Percentiles rank a stretch among this genome's conserved stretches.
These are phyloP conservation scores for Sporothrix inflata DNA, from an alignment of 2,329 filamentous ascomycete species.

Conservation along the genomic window DNA sequence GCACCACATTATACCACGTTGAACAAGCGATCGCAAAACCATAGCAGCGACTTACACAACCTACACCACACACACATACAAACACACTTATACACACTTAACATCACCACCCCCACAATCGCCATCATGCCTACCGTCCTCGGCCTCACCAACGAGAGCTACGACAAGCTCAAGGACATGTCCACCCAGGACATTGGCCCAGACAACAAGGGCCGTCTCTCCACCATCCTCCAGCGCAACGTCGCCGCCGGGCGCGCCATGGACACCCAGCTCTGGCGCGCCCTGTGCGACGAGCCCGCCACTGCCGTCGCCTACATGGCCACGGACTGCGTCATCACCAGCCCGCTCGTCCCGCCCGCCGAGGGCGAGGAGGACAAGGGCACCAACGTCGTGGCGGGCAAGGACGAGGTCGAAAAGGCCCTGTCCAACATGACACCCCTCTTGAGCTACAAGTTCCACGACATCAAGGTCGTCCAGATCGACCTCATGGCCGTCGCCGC, in stretches of 20 bases:
- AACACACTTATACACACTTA: too few species aligned
- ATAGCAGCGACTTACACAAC: too few species aligned
- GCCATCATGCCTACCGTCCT: conserved; percentile 41
- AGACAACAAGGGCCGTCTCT: conserved; percentile 40
- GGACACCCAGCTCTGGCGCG: conserved; percentile 46
- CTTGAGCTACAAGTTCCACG: conserved; percentile 42
- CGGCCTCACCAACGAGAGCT: conserved; percentile 40
- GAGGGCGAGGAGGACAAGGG: background rate
- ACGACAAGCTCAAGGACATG: conserved; percentile 24
- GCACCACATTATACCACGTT: background rate
- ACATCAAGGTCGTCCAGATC: conserved; percentile 44
- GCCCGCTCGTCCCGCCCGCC: conserved; percentile 41
- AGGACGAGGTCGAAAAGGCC: conserved; percentile 40
- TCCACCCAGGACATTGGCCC: conserved; percentile 31
- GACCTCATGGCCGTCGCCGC: conserved; percentile 45
- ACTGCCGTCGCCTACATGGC: conserved; percentile 44
- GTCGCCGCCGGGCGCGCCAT: conserved; percentile 43
- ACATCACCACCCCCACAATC: background rate
- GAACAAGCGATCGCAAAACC: background rate
- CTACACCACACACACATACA: too few species aligned
- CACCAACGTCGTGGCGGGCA: conserved; percentile 36
- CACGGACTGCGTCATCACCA: conserved; percentile 45
- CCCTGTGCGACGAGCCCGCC: conserved; percentile 44
- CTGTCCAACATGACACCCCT: conserved; percentile 39
- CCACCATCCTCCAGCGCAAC: conserved; percentile 47